A percentile compares a stretch with the other conserved stretches of the same genome.
phyloP scores from a whole-genome alignment of 164 flowering plant species.

The Akebia trifoliata region DNA sequence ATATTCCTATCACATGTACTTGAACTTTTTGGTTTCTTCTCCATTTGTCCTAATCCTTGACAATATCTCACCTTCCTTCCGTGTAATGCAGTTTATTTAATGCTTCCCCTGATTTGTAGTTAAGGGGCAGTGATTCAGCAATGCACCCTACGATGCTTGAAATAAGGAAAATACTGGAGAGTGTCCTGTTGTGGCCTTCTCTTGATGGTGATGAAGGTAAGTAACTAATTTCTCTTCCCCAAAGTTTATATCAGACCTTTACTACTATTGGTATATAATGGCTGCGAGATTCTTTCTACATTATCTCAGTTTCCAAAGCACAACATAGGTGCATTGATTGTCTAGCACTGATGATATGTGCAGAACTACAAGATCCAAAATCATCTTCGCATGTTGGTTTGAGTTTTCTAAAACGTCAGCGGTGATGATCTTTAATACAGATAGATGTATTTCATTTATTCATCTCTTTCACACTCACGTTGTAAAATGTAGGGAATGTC shows the following conservation, averaged over 20 bases:
- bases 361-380: slow-evolving; percentile 50
- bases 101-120: slow-evolving; percentile 18
- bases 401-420: neutral
- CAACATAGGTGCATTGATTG: slow-evolving; percentile 89
- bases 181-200: slow-evolving; percentile 57
- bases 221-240: neutral
- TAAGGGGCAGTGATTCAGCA: slow-evolving; percentile 46
- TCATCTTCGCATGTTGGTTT: slow-evolving; percentile 17
- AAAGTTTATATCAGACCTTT: neutral
- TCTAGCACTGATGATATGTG: slow-evolving; percentile 70
- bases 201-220: slow-evolving; percentile 58
- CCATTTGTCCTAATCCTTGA: too few relatives aligned
- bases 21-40: too few relatives aligned
- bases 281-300: neutral
- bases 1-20: neutral
- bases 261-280: slow-evolving; percentile 5
- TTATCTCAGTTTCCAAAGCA: slow-evolving; percentile 59
- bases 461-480: neutral
- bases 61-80: neutral
- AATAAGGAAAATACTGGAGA: slow-evolving; percentile 40
- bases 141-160: slow-evolving; percentile 34
- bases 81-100: neutral
- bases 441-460: neutral
- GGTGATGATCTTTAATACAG: neutral
- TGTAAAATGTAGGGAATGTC: slow-evolving; percentile 35